phyloP scores from a whole-genome alignment of 805 yeast species.

The Wickerhamiella bombiphila region DNA sequence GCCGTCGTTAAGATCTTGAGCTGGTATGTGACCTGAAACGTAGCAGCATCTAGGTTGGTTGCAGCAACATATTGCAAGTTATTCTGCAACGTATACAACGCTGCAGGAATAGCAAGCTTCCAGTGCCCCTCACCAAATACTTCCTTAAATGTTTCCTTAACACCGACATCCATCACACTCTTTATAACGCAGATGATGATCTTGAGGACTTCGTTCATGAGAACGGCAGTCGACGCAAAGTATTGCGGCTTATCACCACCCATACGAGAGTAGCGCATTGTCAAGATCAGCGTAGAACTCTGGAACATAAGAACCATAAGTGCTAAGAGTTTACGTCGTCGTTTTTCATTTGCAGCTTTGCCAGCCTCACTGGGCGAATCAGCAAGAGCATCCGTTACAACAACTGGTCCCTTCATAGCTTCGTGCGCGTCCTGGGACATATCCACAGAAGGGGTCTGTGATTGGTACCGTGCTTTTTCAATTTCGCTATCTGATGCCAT shows the following conservation, averaged over 20 bases:
- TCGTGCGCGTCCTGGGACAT: no score
- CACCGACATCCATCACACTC: conserved; percentile 18
- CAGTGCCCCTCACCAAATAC: conserved; percentile 27
- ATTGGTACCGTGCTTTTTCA: no score
- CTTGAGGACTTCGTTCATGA: conserved; percentile 27
- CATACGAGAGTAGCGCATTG: conserved; percentile 31
- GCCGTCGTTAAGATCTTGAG: conserved; percentile 31
- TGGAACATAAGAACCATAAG: conserved; percentile 28
- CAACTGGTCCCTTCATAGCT: no score
- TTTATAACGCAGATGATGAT: conserved; percentile 21
- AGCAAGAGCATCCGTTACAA: no score
- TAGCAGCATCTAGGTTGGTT: conserved; percentile 29
- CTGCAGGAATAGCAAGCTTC: conserved; percentile 30
- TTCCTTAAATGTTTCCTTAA: conserved; percentile 17
- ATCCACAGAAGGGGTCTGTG: no score
- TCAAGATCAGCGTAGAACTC: conserved; percentile 27
- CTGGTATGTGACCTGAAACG: conserved; percentile 31
- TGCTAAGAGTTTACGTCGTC: conserved; percentile 21
- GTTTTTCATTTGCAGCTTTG: background rate
- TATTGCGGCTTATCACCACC: conserved; percentile 24
- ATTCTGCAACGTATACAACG: conserved; percentile 28
- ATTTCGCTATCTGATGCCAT: no score
- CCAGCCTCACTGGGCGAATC: background rate
- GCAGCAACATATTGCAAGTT: conserved; percentile 30
- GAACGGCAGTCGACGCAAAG: conserved; percentile 29